phyloP scores from a whole-genome alignment of 768 basidiomycete genomes.

The Leccinum rimulosum region DNA sequence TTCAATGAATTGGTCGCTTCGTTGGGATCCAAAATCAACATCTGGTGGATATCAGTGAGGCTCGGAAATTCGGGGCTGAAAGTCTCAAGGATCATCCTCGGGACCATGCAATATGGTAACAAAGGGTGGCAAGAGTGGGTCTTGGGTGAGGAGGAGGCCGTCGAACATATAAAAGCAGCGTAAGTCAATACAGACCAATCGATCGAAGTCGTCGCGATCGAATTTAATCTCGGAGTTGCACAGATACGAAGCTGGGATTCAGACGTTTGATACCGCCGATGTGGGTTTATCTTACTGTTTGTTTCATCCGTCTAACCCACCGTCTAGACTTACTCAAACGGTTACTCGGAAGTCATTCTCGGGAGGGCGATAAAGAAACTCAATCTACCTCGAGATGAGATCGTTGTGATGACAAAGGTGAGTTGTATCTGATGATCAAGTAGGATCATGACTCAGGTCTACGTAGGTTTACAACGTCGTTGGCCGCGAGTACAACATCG shows the following conservation, averaged over 20 bases:
- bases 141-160: slow-evolving; percentile 42
- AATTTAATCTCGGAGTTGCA: not conserved
- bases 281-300: slow-evolving; percentile 15
- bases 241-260: slow-evolving; percentile 36
- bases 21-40: not conserved
- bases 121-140: slow-evolving; percentile 57
- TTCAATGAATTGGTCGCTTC: not conserved
- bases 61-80: slow-evolving; percentile 49
- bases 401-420: slow-evolving; percentile 79
- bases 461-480: slow-evolving; percentile 43
- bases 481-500: slow-evolving; percentile 15
- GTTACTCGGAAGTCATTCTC: slow-evolving; percentile 61
- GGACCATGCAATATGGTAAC: slow-evolving; percentile 45
- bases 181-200: slow-evolving; percentile 22
- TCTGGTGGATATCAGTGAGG: slow-evolving; percentile 28
- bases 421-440: not conserved
- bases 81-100: slow-evolving; percentile 50
- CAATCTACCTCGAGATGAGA: slow-evolving; percentile 66
- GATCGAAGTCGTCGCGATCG: not conserved
- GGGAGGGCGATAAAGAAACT: slow-evolving; percentile 71
- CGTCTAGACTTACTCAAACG: slow-evolving; percentile 60
- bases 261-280: slow-evolving; percentile 36
- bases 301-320: not conserved
- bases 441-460: not conserved
- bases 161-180: slow-evolving; percentile 48